Conservation (phyloP, 495 filamentous ascomycete species). For the Lindgomyces ingoldianus region DNA sequence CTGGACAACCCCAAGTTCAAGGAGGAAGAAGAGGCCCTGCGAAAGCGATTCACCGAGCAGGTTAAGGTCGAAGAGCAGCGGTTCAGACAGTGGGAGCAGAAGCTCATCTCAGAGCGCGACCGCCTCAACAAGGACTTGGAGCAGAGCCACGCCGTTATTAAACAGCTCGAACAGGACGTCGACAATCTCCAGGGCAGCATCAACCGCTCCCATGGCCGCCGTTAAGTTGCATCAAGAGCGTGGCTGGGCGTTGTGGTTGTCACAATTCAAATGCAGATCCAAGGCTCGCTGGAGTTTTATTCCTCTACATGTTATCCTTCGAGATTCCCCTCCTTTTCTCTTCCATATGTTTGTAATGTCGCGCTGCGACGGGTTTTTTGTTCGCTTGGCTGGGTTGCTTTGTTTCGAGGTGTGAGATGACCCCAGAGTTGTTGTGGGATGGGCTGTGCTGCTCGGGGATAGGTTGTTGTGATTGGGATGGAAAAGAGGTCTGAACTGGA, state of each 20-base stretch:
- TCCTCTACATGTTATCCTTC: constrained; percentile 26
- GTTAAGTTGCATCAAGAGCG: constrained; percentile 55
- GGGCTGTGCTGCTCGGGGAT: background rate
- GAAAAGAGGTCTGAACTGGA: background rate
- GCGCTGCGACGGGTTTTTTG: constrained; percentile 25
- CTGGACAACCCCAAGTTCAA: constrained; percentile 99
- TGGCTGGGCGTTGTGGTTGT: constrained; percentile 12
- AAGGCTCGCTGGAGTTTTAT: constrained; percentile 3
- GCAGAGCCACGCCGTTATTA: constrained; percentile 94
- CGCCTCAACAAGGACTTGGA: constrained; percentile 99
- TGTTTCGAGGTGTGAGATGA: background rate
- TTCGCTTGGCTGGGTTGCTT: background rate
- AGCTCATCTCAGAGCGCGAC: constrained; percentile 96
- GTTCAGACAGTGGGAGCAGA: constrained; percentile 99
- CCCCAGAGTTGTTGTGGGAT: background rate
- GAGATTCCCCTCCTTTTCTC: constrained; percentile 37
- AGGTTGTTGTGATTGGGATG: too few relatives aligned
- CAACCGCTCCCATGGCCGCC: constrained; percentile 92
- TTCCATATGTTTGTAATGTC: constrained; percentile 41
- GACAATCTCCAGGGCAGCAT: constrained; percentile 90
- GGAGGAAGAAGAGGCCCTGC: constrained; percentile 95
- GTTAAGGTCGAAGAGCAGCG: constrained; percentile 99
- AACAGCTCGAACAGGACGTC: constrained; percentile 88
- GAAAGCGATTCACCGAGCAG: constrained; percentile 99
- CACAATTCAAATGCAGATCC: constrained; percentile 4